Conservation (phyloP, 2,329 filamentous ascomycete genomes). For the Beauveria pseudobassiana region DNA sequence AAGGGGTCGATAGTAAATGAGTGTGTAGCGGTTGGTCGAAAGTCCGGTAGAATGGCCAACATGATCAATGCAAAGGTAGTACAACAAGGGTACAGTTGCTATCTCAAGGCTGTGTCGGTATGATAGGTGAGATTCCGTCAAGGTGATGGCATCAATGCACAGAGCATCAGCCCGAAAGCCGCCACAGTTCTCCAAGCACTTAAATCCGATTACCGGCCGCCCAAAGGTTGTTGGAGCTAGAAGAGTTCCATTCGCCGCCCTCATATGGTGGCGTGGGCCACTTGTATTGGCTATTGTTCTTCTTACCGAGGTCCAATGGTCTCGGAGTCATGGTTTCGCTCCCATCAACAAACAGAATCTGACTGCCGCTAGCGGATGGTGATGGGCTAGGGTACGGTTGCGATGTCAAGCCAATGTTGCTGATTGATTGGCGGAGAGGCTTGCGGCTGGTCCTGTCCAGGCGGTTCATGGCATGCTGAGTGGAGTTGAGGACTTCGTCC, state of each 20-base stretch:
- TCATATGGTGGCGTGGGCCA: conserved; percentile 96
- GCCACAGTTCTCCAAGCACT: conserved; percentile 9
- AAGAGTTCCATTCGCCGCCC: conserved; percentile 83
- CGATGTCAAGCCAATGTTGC: conserved; percentile 53
- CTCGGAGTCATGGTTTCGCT: conserved; percentile 57
- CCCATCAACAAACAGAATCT: conserved; percentile 63
- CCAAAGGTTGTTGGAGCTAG: conserved; percentile 75
- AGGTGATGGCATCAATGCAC: background rate
- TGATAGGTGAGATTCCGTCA: background rate
- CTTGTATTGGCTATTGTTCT: conserved; percentile 52
- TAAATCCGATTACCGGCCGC: conserved; percentile 60
- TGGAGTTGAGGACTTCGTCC: conserved; percentile 77
- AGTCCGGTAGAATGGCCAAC: background rate
- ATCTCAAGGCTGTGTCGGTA: background rate
- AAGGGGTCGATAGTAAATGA: conserved; percentile 10
- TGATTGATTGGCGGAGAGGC: conserved; percentile 53
- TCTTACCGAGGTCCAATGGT: conserved; percentile 61
- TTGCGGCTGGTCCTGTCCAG: conserved; percentile 44
- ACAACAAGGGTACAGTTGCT: background rate
- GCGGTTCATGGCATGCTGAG: conserved; percentile 65
- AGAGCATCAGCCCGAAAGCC: background rate
- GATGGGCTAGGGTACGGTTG: conserved; percentile 58
- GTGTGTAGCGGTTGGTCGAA: background rate
- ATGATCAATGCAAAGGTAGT: background rate
- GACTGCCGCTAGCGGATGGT: conserved; percentile 75